A percentile compares a stretch with the other conserved stretches of the same genome.
Evolutionary conservation across 2,329 filamentous ascomycete genomes (phyloP).

Genomic region (Trichoderma aggressivum): DNA sequence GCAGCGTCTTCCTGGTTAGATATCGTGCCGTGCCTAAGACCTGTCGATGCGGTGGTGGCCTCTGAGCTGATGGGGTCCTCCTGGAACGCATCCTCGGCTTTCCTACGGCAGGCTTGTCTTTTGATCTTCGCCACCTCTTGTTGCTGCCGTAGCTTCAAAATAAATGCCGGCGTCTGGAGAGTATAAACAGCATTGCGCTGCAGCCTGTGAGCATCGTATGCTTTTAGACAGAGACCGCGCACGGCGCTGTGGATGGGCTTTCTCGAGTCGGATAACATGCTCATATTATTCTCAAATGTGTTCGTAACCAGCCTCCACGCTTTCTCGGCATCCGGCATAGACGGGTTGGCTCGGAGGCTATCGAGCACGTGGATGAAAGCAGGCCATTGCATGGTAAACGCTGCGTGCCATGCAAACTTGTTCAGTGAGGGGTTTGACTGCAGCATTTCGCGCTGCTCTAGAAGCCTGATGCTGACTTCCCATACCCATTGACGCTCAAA

Average conservation of each 20-base stretch:
- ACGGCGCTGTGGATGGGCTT: slow-evolving; percentile 8
- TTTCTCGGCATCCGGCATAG: background rate
- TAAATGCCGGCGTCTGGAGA: slow-evolving; percentile 7
- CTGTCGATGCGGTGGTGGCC: background rate
- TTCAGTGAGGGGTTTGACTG: background rate
- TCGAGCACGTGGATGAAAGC: slow-evolving; percentile 5
- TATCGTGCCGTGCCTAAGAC: background rate
- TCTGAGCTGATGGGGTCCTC: background rate
- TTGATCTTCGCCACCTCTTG: background rate
- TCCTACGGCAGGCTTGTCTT: background rate
- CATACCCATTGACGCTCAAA: slow-evolving; percentile 1
- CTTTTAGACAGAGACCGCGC: background rate
- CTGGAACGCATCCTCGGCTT: background rate
- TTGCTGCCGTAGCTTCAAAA: background rate
- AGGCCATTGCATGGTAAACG: slow-evolving; percentile 5
- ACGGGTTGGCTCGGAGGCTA: background rate
- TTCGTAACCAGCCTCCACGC: background rate
- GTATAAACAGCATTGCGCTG: background rate
- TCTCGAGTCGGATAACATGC: background rate
- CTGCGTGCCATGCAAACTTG: slow-evolving; percentile 1
- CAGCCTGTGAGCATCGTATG: background rate
- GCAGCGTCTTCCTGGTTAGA: background rate
- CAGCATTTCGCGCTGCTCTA: slow-evolving; percentile 2
- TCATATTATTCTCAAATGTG: background rate
- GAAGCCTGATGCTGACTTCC: slow-evolving; percentile 8